Evolutionary conservation across 352 stramenopile species (phyloP).

Genomic region (Halophytophthora batemanensis): DNA sequence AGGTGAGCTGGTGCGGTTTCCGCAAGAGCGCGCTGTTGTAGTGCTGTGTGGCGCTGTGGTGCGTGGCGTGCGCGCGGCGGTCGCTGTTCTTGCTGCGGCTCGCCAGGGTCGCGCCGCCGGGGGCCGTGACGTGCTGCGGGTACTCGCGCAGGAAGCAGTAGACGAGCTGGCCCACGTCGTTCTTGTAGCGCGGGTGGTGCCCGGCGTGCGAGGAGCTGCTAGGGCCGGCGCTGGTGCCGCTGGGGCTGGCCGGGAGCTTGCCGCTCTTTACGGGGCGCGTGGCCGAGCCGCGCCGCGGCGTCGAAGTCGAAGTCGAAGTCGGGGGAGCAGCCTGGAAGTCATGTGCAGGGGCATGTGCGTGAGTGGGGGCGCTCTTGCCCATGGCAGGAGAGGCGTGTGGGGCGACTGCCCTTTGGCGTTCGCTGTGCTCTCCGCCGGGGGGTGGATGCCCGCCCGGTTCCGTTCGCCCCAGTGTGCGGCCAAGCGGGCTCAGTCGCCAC

Average conservation of each 20-base stretch:
- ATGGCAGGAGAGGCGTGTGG: conserved; percentile 5
- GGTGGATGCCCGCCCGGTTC: conserved; percentile 2
- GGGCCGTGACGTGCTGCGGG: conserved; percentile 12
- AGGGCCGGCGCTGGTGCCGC: too few relatives aligned
- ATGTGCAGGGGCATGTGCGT: conserved; percentile 10
- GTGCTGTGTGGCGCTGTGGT: conserved; percentile 26
- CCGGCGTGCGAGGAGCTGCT: too few relatives aligned
- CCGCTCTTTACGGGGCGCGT: too few relatives aligned
- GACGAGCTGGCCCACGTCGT: conserved; percentile 32
- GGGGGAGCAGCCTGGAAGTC: conserved; percentile 3
- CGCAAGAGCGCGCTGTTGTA: conserved; percentile 20
- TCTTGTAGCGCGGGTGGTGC: conserved; percentile 20
- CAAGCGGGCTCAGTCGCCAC: too few relatives aligned
- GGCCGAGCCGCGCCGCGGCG: neutral
- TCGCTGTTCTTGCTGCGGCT: conserved; percentile 18
- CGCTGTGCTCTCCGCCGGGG: conserved; percentile 3
- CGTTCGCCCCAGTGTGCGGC: too few relatives aligned
- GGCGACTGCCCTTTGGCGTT: neutral
- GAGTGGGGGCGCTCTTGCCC: conserved; percentile 11
- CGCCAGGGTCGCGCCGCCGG: conserved; percentile 20
- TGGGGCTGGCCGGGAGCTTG: conserved; percentile 22
- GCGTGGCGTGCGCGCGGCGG: neutral
- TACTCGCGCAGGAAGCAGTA: conserved; percentile 35
- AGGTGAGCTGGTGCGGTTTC: conserved; percentile 9
- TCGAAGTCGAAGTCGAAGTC: conserved; percentile 3